Evolutionary conservation across 1,139 yeast genomes (phyloP).

Genomic region (Yamadazyma songkhlaensis): DNA sequence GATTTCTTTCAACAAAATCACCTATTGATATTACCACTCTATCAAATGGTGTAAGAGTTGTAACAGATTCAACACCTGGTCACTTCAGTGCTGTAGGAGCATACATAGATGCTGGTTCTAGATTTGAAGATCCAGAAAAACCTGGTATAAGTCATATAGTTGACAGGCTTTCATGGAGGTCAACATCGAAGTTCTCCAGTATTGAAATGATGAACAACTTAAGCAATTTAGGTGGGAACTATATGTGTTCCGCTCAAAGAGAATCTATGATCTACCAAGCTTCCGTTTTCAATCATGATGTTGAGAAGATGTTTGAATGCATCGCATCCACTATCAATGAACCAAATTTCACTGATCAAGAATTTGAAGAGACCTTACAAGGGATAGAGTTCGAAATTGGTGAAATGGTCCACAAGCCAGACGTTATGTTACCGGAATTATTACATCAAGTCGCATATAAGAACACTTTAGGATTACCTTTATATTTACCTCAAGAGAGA

Average conservation of each 20-base stretch:
- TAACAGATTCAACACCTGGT: conserved; percentile 84
- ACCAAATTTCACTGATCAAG: conserved; percentile 69
- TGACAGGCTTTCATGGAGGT: conserved; percentile 85
- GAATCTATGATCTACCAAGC: conserved; percentile 94
- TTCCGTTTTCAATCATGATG: conserved; percentile 83
- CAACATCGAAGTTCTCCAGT: conserved; percentile 63
- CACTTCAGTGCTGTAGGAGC: conserved; percentile 91
- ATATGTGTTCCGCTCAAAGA: conserved; percentile 89
- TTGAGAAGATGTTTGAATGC: conserved; percentile 76
- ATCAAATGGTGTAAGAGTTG: conserved; percentile 76
- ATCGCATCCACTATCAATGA: conserved; percentile 76
- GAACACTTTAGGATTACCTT: conserved; percentile 81
- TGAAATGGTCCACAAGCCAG: conserved; percentile 84
- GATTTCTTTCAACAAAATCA: conserved; percentile 17
- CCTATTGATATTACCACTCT: conserved; percentile 50
- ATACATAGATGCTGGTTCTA: conserved; percentile 86
- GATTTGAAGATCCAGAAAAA: conserved; percentile 59
- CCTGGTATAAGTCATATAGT: conserved; percentile 79
- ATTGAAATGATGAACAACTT: conserved; percentile 72
- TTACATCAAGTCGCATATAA: conserved; percentile 81
- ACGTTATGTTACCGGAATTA: conserved; percentile 80
- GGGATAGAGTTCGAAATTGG: conserved; percentile 81
- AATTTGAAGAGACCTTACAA: conserved; percentile 67
- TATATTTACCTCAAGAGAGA: conserved; percentile 75
- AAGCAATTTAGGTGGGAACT: conserved; percentile 87